These are phyloP conservation scores for Phragmites australis DNA, from an alignment of 176 grass and related monocot genomes.

Conservation along the genomic window DNA sequence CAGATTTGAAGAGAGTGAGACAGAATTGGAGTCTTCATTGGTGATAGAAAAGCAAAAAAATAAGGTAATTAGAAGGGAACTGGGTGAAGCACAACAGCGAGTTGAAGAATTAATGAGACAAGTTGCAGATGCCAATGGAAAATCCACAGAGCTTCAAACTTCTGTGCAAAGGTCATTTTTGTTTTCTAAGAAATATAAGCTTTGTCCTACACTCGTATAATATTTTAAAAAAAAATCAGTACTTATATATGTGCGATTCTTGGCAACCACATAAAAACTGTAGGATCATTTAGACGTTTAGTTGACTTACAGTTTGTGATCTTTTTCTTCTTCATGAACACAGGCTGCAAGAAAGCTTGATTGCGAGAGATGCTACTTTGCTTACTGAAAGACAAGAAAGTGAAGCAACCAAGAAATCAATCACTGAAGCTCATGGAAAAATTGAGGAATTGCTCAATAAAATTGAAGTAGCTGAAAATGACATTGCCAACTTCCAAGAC, in stretches of 20 bases:
- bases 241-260: conserved; percentile 13
- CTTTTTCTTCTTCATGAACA: conserved; percentile 34
- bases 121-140: conserved; percentile 58
- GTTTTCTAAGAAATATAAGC: conserved; percentile 28
- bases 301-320: conserved; percentile 16
- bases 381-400: conserved; percentile 61
- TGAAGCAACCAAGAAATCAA: conserved; percentile 55
- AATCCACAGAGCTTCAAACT: conserved; percentile 49
- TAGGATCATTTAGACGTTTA: conserved; percentile 16
- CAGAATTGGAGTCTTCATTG: conserved; percentile 55
- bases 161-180: conserved; percentile 61
- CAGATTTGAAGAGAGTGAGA: conserved; percentile 57
- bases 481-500: conserved; percentile 58
- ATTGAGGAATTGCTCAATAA: conserved; percentile 56
- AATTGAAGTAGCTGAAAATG: conserved; percentile 53
- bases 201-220: conserved; percentile 10
- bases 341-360: conserved; percentile 75
- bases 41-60: conserved; percentile 46
- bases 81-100: conserved; percentile 52
- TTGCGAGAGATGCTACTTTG: conserved; percentile 46
- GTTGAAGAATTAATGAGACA: conserved; percentile 54
- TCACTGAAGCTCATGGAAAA: conserved; percentile 46
- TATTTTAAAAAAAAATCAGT: background rate
- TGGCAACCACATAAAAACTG: conserved; percentile 4
- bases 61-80: conserved; percentile 42